Conservation (phyloP, 2,329 filamentous ascomycete genomes). For the Cercospora nicotianae region DNA sequence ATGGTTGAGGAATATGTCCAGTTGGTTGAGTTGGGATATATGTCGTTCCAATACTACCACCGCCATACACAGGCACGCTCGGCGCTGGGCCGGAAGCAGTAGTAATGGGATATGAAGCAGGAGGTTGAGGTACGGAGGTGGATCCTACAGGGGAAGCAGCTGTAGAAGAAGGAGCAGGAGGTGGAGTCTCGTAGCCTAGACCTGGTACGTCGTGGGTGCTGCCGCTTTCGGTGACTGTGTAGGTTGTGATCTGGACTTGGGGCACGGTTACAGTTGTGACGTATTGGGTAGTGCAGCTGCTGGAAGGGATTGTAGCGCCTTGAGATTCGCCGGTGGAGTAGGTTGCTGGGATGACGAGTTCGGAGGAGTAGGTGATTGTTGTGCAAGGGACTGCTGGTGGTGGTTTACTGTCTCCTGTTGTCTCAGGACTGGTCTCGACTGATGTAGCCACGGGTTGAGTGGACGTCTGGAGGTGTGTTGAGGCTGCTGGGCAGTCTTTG, state of each 20-base stretch:
- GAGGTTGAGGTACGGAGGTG: slow-evolving; percentile 7
- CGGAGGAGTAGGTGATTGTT: slow-evolving; percentile 45
- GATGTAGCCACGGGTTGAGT: slow-evolving; percentile 26
- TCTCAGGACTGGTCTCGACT: slow-evolving; percentile 17
- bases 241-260: slow-evolving; percentile 34
- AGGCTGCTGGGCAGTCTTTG: slow-evolving; percentile 40
- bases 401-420: slow-evolving; percentile 17
- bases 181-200: slow-evolving; percentile 25
- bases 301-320: slow-evolving; percentile 37
- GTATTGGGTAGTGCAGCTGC: slow-evolving; percentile 37
- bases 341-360: slow-evolving; percentile 40
- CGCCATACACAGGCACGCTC: neutral
- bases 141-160: slow-evolving; percentile 1
- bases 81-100: slow-evolving; percentile 10
- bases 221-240: slow-evolving; percentile 25
- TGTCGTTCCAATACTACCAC: slow-evolving; percentile 16
- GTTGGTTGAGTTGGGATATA: slow-evolving; percentile 11
- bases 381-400: slow-evolving; percentile 39
- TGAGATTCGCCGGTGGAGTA: slow-evolving; percentile 39
- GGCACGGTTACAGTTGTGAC: slow-evolving; percentile 49
- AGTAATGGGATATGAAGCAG: slow-evolving; percentile 19
- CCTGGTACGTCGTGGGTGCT: slow-evolving; percentile 20
- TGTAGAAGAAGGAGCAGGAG: slow-evolving; percentile 9
- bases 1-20: slow-evolving; percentile 8
- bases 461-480: slow-evolving; percentile 19